phyloP scores from a whole-genome alignment of 2,329 filamentous ascomycete genomes.

The Fusarium brachygibbosum region DNA sequence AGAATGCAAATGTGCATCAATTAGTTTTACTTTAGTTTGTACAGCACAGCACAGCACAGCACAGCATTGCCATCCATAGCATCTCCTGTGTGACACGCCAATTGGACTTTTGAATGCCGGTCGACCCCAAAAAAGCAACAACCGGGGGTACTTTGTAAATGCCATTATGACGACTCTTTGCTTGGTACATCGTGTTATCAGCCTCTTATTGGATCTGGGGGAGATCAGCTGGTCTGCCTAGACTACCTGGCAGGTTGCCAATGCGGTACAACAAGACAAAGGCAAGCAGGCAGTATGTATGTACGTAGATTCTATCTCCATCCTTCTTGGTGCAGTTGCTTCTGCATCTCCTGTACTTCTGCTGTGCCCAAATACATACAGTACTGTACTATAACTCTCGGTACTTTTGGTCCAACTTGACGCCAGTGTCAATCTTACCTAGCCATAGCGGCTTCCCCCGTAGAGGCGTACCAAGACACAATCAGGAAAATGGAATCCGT shows the following conservation, averaged over 20 bases:
- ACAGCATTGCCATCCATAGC: constrained; percentile 3
- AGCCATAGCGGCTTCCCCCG: constrained; percentile 5
- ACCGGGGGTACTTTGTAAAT: constrained; percentile 30
- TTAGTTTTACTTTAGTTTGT: constrained; percentile 14
- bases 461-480: constrained; percentile 15
- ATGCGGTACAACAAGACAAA: constrained; percentile 31
- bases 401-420: not conserved
- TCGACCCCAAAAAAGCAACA: constrained; percentile 36
- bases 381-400: not conserved
- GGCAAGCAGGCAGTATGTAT: not conserved
- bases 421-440: constrained; percentile 11
- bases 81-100: constrained; percentile 25
- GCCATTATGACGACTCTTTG: constrained; percentile 36
- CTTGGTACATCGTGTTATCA: constrained; percentile 29
- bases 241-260: constrained; percentile 29
- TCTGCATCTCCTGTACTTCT: not conserved
- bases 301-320: constrained; percentile 8
- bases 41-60: constrained; percentile 16
- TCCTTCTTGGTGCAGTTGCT: not conserved
- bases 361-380: not conserved
- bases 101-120: constrained; percentile 33
- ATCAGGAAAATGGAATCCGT: constrained; percentile 26
- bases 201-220: constrained; percentile 29
- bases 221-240: constrained; percentile 36
- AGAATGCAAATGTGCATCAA: constrained; percentile 24